phyloP scores from a whole-genome alignment of 1,284 basidiomycete species.

The Wolfiporia cocos region DNA sequence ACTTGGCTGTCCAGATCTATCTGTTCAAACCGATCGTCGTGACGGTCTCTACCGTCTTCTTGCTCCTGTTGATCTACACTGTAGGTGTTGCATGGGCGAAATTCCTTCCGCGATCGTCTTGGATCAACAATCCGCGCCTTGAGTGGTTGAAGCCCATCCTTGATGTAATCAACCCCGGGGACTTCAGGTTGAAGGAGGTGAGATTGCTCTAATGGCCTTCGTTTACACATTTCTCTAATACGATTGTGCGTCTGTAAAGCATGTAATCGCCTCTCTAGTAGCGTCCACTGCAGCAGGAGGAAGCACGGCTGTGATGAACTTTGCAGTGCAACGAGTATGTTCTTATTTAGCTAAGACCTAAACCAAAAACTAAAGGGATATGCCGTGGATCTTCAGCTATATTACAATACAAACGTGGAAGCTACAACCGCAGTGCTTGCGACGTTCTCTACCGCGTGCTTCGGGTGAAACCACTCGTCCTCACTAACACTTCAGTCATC shows the following conservation, averaged over 20 bases:
- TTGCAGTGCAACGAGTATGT: slow-evolving; percentile 56
- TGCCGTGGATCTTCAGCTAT: no score
- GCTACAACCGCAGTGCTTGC: slow-evolving; percentile 55
- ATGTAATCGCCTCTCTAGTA: slow-evolving; percentile 55
- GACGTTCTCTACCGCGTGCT: slow-evolving; percentile 60
- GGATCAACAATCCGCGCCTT: slow-evolving; percentile 37
- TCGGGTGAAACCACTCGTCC: slow-evolving; percentile 35
- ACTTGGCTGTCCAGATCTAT: slow-evolving; percentile 38
- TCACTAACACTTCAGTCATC: no score
- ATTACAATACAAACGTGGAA: slow-evolving; percentile 50
- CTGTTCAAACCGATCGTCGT: slow-evolving; percentile 55
- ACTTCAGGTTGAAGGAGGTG: slow-evolving; percentile 59
- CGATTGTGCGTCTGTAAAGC: slow-evolving; percentile 28
- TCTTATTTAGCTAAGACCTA: no score
- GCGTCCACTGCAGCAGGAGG: slow-evolving; percentile 52
- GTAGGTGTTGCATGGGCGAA: slow-evolving; percentile 47
- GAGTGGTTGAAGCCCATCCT: slow-evolving; percentile 33
- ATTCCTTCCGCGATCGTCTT: slow-evolving; percentile 32
- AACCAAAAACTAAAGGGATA: no score
- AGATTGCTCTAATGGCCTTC: no score
- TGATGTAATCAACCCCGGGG: slow-evolving; percentile 51
- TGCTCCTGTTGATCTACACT: slow-evolving; percentile 52
- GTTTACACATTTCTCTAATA: no score
- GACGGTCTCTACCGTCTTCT: slow-evolving; percentile 49
- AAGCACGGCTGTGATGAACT: slow-evolving; percentile 48